Conservation (phyloP, 2,329 filamentous ascomycete genomes). For the Ophiocordyceps sinensis region DNA sequence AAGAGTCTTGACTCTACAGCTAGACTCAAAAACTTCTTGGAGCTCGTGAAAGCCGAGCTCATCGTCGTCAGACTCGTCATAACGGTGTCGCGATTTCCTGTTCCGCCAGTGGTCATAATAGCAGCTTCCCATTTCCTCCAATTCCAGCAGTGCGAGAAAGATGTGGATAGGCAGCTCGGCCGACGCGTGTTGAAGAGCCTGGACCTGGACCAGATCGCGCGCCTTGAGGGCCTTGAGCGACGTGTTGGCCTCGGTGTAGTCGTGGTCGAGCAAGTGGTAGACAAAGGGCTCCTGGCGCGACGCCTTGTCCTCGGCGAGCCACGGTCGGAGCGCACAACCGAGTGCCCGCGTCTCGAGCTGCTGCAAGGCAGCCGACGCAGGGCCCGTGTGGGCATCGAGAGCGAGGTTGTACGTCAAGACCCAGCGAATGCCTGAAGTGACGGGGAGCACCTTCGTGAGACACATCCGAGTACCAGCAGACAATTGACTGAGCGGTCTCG, state of each 20-base stretch:
- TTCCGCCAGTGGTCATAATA: conserved; percentile 1
- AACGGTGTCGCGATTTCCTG: not conserved
- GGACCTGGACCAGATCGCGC: conserved; percentile 11
- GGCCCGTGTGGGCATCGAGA: conserved; percentile 4
- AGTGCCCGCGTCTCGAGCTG: conserved; percentile 4
- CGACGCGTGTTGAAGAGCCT: conserved; percentile 11
- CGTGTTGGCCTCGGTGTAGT: conserved; percentile 18
- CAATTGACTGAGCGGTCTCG: conserved; percentile 6
- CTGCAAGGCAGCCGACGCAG: conserved; percentile 9
- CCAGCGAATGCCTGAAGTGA: conserved; percentile 31
- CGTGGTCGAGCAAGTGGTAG: conserved; percentile 18
- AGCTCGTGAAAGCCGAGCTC: conserved; percentile 5
- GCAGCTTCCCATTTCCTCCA: conserved; percentile 9
- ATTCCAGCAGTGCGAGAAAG: conserved; percentile 18
- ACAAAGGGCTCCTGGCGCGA: conserved; percentile 4
- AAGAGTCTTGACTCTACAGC: conserved; percentile 9
- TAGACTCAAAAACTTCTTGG: conserved; percentile 3
- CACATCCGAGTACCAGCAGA: conserved; percentile 35
- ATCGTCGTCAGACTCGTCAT: conserved; percentile 2
- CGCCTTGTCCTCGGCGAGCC: conserved; percentile 7
- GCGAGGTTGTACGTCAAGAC: conserved; percentile 39
- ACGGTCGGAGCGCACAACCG: conserved; percentile 10
- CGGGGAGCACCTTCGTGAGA: conserved; percentile 34
- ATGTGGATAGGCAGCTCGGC: conserved; percentile 13
- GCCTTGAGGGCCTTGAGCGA: conserved; percentile 13